Evolutionary conservation across 1,284 basidiomycete species (phyloP).

Genomic region (Ganoderma multipileum): DNA sequence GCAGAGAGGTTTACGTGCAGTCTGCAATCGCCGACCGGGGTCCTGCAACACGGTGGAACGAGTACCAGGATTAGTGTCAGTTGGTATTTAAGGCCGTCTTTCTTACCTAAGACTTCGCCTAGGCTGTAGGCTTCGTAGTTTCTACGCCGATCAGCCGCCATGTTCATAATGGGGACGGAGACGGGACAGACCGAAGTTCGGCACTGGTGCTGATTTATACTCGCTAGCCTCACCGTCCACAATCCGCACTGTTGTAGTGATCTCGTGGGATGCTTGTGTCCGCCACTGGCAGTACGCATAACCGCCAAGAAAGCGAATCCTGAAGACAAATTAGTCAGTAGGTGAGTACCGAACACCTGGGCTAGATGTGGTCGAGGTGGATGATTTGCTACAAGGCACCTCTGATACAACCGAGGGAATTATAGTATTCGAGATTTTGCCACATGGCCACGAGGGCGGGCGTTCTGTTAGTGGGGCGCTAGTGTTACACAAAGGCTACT

Average conservation of each 20-base stretch:
- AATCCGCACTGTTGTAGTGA: too few relatives aligned
- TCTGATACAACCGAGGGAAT: background rate
- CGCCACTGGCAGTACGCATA: too few relatives aligned
- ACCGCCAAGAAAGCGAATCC: background rate
- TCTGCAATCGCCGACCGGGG: background rate
- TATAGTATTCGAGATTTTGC: background rate
- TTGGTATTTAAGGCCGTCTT: background rate
- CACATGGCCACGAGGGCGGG: background rate
- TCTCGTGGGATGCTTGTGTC: too few relatives aligned
- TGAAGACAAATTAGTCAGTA: background rate
- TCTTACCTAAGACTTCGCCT: background rate
- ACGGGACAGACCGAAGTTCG: too few relatives aligned
- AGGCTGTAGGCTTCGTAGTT: too few relatives aligned
- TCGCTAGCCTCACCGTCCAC: too few relatives aligned
- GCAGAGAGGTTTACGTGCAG: background rate
- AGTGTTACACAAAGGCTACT: background rate
- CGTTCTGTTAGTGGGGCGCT: background rate
- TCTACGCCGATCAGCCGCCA: too few relatives aligned
- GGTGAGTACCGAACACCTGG: background rate
- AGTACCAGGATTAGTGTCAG: background rate
- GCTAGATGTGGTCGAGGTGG: background rate
- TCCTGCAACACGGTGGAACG: background rate
- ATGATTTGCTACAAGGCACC: background rate
- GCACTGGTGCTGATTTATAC: too few relatives aligned
- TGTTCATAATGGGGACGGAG: too few relatives aligned